These are phyloP conservation scores for Lipomyces kockii DNA, from an alignment of 805 yeast species.

Conservation along the genomic window DNA sequence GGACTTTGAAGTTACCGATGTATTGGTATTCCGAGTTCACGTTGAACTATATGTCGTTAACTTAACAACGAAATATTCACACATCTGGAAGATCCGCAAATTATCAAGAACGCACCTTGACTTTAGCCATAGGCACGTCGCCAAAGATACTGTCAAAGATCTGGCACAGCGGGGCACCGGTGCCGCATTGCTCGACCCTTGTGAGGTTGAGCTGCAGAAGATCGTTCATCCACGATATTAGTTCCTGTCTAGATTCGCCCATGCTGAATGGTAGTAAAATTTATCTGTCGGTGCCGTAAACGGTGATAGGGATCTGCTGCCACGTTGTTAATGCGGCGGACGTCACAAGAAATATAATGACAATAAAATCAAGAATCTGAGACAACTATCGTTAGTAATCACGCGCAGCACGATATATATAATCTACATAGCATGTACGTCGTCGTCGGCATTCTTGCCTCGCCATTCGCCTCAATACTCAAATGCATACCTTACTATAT, in stretches of 20 bases:
- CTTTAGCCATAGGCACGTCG: constrained; percentile 80
- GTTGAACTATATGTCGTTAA: constrained; percentile 51
- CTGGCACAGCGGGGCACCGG: constrained; percentile 95
- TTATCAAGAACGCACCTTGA: constrained; percentile 49
- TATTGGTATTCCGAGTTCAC: constrained; percentile 75
- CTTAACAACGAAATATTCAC: background rate
- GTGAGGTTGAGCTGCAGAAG: constrained; percentile 66
- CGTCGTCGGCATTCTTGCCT: no score
- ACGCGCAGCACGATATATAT: no score
- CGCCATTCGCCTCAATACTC: no score
- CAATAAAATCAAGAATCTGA: no score
- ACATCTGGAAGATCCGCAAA: background rate
- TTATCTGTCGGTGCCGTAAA: background rate
- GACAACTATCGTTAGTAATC: no score
- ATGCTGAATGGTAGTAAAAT: constrained; percentile 34
- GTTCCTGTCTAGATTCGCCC: constrained; percentile 83
- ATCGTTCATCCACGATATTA: constrained; percentile 82
- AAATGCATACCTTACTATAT: no score
- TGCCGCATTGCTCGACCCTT: constrained; percentile 91
- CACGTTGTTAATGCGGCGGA: background rate
- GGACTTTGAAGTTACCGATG: constrained; percentile 77
- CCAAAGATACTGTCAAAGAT: constrained; percentile 82
- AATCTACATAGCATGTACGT: no score
- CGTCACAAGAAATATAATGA: no score
- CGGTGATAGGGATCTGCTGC: background rate